These are phyloP conservation scores for Endoconidiophora laricicola DNA, from an alignment of 2,329 filamentous ascomycete genomes.

Conservation along the genomic window DNA sequence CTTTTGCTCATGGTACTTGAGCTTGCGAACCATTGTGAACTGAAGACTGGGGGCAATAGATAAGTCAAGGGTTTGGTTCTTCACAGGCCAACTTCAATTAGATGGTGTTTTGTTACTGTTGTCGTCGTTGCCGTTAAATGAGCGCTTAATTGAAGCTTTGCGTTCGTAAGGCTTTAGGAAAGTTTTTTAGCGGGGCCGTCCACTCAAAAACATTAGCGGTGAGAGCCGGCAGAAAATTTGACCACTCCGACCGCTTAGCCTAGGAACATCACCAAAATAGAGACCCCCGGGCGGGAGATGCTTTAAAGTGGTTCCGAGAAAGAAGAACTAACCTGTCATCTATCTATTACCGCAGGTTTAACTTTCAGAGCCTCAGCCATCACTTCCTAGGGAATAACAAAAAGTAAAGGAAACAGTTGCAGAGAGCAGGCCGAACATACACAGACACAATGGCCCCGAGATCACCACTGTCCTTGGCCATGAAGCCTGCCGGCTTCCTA, in stretches of 20 bases:
- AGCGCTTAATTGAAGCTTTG: neutral
- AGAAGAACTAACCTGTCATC: neutral
- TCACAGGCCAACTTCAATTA: neutral
- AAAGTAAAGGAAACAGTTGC: neutral
- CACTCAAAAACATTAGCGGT: constrained; percentile 3
- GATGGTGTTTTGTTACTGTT: neutral
- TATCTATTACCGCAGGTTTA: no score
- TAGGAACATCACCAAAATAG: neutral
- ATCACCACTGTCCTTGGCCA: constrained; percentile 2
- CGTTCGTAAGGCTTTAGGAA: constrained; percentile 2
- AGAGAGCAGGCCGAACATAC: neutral
- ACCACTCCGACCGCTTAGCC: neutral
- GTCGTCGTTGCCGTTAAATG: neutral
- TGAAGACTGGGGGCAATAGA: neutral
- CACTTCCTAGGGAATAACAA: no score
- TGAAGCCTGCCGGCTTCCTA: constrained; percentile 5
- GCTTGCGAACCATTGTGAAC: constrained; percentile 66
- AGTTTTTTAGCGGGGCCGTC: constrained; percentile 12
- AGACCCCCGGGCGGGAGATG: neutral
- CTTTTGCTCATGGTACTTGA: constrained; percentile 95
- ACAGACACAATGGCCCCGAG: constrained; percentile 3
- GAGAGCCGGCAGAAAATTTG: constrained; percentile 6
- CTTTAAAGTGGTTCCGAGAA: neutral
- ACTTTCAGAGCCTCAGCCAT: no score
- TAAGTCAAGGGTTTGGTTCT: neutral